Evolutionary conservation across 2,329 filamentous ascomycete species (phyloP).

Genomic region (Botryosphaeria agaves): DNA sequence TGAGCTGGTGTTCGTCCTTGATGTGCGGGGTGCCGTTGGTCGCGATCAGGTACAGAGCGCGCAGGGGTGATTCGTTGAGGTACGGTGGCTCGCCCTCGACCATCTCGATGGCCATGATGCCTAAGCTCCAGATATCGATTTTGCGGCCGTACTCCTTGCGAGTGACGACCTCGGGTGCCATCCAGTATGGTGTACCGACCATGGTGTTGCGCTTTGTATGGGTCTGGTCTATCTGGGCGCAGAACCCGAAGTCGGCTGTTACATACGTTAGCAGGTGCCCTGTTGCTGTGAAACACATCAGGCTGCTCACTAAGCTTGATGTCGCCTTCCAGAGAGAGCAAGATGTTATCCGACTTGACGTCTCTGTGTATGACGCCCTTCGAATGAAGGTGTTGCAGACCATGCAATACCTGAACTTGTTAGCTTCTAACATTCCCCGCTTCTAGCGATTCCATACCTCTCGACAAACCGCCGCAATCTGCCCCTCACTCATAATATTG

Average conservation of each 20-base stretch:
- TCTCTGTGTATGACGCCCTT: conserved; percentile 97
- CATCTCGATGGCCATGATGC: conserved; percentile 99
- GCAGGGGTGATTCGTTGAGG: conserved; percentile 81
- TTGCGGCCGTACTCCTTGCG: conserved; percentile 96
- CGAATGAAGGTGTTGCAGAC: conserved; percentile 86
- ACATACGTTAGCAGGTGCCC: conserved; percentile 4
- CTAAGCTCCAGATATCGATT: conserved; percentile 95
- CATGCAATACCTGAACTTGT: conserved; percentile 59
- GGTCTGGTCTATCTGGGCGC: conserved; percentile 91
- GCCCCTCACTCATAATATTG: conserved; percentile 96
- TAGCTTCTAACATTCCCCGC: neutral
- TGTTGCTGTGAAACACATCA: neutral
- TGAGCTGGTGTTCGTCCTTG: conserved; percentile 77
- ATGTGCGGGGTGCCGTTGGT: conserved; percentile 91
- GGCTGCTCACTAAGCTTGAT: conserved; percentile 82
- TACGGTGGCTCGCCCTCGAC: conserved; percentile 97
- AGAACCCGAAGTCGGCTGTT: conserved; percentile 92
- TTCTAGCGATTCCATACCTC: conserved; percentile 38
- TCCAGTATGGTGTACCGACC: conserved; percentile 99
- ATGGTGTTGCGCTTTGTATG: conserved; percentile 97
- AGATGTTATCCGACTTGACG: conserved; percentile 97
- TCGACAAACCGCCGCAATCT: conserved; percentile 88
- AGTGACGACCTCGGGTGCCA: conserved; percentile 96
- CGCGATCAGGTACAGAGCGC: conserved; percentile 88
- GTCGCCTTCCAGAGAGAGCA: conserved; percentile 82